Evolutionary conservation across 768 basidiomycete genomes (phyloP).

Genomic region (Termitomyces sp.): DNA sequence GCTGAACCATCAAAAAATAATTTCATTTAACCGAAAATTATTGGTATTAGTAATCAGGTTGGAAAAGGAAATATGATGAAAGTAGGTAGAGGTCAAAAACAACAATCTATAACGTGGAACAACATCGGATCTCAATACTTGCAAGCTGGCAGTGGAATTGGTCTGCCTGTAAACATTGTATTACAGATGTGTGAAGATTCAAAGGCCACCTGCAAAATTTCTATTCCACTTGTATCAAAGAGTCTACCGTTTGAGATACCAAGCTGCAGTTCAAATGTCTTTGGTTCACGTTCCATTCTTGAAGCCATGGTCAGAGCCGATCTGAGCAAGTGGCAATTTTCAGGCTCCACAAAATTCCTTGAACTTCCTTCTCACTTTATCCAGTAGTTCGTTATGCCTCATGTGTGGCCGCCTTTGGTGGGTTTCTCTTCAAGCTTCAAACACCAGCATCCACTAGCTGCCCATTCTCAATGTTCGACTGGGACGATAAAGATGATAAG

Average conservation of each 20-base stretch:
- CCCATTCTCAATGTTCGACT: not conserved
- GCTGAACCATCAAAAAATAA: too few relatives aligned
- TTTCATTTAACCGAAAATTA: too few relatives aligned
- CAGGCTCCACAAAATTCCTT: not conserved
- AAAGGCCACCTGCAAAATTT: not conserved
- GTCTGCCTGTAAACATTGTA: not conserved
- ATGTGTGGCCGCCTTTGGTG: not conserved
- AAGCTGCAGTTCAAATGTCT: not conserved
- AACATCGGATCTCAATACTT: not conserved
- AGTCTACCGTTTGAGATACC: not conserved
- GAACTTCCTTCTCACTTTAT: not conserved
- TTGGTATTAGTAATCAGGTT: too few relatives aligned
- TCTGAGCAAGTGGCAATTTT: not conserved
- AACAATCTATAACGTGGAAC: not conserved
- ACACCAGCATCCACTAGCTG: not conserved
- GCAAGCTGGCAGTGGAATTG: not conserved
- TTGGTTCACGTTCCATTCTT: not conserved
- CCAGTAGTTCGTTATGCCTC: not conserved
- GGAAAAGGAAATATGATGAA: too few relatives aligned
- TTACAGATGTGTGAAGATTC: not conserved
- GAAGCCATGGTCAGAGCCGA: not conserved
- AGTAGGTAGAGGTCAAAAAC: too few relatives aligned
- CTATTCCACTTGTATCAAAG: not conserved
- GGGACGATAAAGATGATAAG: not conserved
- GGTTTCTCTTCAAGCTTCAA: not conserved